Percentiles rank a stretch among this genome's conserved stretches.
Conservation (phyloP, 1,284 basidiomycete species). For the Leccinum fallax region DNA sequence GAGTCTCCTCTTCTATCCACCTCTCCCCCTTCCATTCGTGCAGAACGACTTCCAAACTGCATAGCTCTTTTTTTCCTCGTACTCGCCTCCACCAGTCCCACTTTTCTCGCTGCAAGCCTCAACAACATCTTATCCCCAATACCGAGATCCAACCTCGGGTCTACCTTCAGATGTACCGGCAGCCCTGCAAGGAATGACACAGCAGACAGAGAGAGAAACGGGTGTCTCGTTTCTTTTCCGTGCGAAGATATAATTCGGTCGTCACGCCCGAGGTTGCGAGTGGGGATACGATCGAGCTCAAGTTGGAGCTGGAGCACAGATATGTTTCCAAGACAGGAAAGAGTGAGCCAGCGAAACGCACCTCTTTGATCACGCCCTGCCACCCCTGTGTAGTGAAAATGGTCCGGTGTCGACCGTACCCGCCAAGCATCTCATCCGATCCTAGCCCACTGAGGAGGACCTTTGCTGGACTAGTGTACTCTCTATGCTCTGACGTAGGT, state of each 20-base stretch:
- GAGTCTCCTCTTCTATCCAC: conserved; percentile 58
- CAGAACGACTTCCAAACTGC: conserved; percentile 95
- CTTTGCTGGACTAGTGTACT: conserved; percentile 75
- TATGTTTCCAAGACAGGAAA: background rate
- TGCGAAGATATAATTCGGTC: conserved; percentile 89
- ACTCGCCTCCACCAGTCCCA: conserved; percentile 74
- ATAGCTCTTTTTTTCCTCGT: conserved; percentile 88
- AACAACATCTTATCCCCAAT: conserved; percentile 89
- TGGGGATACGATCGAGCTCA: conserved; percentile 90
- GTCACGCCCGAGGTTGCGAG: conserved; percentile 90
- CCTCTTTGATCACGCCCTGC: conserved; percentile 80
- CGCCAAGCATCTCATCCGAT: conserved; percentile 93
- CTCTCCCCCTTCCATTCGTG: conserved; percentile 75
- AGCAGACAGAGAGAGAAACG: conserved; percentile 82
- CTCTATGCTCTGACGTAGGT: conserved; percentile 34
- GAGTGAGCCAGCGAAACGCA: conserved; percentile 32
- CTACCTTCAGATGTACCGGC: conserved; percentile 81
- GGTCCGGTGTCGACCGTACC: conserved; percentile 88
- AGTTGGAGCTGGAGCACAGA: conserved; percentile 71
- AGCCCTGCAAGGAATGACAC: conserved; percentile 74
- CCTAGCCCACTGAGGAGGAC: conserved; percentile 93
- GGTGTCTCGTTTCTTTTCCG: conserved; percentile 89
- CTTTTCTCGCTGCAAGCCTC: conserved; percentile 63
- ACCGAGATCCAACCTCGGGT: conserved; percentile 68
- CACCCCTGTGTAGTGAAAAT: conserved; percentile 72